phyloP scores from a whole-genome alignment of 495 filamentous ascomycete species.

The Physcia stellaris region DNA sequence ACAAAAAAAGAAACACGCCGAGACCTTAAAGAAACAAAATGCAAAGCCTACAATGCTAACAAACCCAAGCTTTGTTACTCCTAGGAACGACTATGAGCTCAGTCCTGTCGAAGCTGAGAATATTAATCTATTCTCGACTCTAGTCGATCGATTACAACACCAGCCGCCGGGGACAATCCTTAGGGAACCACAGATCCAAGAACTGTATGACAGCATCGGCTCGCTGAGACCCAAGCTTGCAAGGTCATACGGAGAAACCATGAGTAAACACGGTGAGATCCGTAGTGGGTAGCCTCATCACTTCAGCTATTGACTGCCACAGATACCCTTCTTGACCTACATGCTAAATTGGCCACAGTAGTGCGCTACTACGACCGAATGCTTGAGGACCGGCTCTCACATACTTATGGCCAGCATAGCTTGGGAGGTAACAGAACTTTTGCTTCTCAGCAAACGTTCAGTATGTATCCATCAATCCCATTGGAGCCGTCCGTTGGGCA shows the following conservation, averaged over 20 bases:
- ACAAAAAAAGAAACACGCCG: slow-evolving; percentile 83
- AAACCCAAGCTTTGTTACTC: slow-evolving; percentile 30
- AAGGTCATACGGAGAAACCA: slow-evolving; percentile 93
- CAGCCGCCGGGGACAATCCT: slow-evolving; percentile 92
- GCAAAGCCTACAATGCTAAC: slow-evolving; percentile 31
- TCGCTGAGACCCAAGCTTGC: slow-evolving; percentile 84
- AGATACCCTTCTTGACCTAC: slow-evolving; percentile 84
- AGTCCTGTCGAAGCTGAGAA: slow-evolving; percentile 91
- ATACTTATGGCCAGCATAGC: slow-evolving; percentile 75
- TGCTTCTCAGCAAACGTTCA: slow-evolving; percentile 40
- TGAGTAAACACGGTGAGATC: slow-evolving; percentile 93
- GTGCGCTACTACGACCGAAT: slow-evolving; percentile 98
- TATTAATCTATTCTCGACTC: slow-evolving; percentile 87
- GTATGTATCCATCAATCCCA: slow-evolving; percentile 55
- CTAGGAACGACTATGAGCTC: slow-evolving; percentile 88
- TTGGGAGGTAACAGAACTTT: slow-evolving; percentile 30
- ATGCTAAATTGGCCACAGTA: slow-evolving; percentile 89
- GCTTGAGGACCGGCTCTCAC: slow-evolving; percentile 88
- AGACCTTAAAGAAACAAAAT: slow-evolving; percentile 61
- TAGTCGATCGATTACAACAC: slow-evolving; percentile 89
- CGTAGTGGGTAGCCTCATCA: neutral
- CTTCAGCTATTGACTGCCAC: slow-evolving; percentile 20
- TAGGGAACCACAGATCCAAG: slow-evolving; percentile 92
- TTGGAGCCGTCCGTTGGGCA: slow-evolving; percentile 31
- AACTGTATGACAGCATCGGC: slow-evolving; percentile 94